Conservation (phyloP, 2,329 filamentous ascomycete species). For the Claviceps arundinis region DNA sequence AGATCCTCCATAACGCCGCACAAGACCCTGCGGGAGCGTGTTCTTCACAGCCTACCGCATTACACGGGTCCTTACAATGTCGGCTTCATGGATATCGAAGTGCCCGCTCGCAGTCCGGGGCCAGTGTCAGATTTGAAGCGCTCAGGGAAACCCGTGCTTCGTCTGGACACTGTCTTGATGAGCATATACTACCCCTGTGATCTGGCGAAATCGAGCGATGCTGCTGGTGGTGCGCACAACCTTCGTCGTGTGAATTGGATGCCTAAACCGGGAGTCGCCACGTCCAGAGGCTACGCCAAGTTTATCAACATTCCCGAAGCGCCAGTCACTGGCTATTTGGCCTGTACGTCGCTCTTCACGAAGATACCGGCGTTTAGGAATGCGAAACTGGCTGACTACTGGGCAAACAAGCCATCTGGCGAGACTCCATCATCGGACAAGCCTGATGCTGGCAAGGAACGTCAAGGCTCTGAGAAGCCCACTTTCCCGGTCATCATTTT, state of each 20-base stretch:
- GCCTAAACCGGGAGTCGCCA: slow-evolving; percentile 39
- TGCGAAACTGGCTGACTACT: slow-evolving; percentile 40
- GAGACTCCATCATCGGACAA: slow-evolving; percentile 20
- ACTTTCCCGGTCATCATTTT: slow-evolving; percentile 51
- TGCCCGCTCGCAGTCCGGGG: slow-evolving; percentile 34
- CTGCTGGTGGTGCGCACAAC: slow-evolving; percentile 19
- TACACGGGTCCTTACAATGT: slow-evolving; percentile 55
- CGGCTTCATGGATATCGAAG: slow-evolving; percentile 54
- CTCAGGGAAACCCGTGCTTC: slow-evolving; percentile 24
- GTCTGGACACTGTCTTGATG: slow-evolving; percentile 45
- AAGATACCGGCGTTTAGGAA: slow-evolving; percentile 53
- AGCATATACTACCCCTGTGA: slow-evolving; percentile 52
- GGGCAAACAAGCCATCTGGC: slow-evolving; percentile 29
- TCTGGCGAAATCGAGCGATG: slow-evolving; percentile 14
- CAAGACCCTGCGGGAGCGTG: slow-evolving; percentile 22
- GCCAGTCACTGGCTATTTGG: slow-evolving; percentile 38
- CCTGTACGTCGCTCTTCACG: slow-evolving; percentile 46
- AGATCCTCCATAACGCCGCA: slow-evolving; percentile 14
- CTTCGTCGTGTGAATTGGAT: slow-evolving; percentile 48
- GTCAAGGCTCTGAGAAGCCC: slow-evolving; percentile 21
- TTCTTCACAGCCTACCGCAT: slow-evolving; percentile 38
- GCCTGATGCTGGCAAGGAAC: slow-evolving; percentile 9
- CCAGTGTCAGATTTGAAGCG: slow-evolving; percentile 27
- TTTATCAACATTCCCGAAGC: slow-evolving; percentile 40
- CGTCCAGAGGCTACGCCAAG: slow-evolving; percentile 48